Evolutionary conservation across 23 red algal species (phyloP), one percentile per base, ranked within the genome.

Genomic region (Porphyridium purpureum): DNA sequence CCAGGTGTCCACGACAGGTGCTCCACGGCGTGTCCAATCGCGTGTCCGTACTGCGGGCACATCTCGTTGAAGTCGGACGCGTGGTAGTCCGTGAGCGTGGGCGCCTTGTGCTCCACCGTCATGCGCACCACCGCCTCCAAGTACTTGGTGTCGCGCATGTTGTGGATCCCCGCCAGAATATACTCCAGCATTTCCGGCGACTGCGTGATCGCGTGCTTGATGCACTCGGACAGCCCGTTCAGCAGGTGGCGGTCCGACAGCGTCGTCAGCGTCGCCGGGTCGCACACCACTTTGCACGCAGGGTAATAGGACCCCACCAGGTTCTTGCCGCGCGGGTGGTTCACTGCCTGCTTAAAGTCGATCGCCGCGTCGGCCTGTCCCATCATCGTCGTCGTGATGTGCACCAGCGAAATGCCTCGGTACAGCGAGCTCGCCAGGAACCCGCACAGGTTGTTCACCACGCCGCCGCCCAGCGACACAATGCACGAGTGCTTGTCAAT

Each of bases 21-120:
- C 47, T 68, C 63, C 20, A 68, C 54, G 4, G 63, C 63, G 52
- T 68, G 63, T 23, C 63, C 63, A 27, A 68, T 54, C n/a, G 63
- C 54, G 52, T 68, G 63, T 53, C 63, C 63, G 6, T 54, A 40
- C 22, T 68, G 52, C 22, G 54, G 44, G 22, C 52, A 54, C 3
- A 48, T 48, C 14, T 48, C 46, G 3, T 25, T 8, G 7, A 41
- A 41, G n/a, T 21, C 30, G 7, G 52, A 41, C 19, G 46, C 27
- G 8, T 68, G 46, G 33, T 68, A 41, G 5, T 21, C 47, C 8
- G 63, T 21, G 5, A 68, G 46, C 5, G 54, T 48, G 52, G 2
- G 23, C 5, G 63, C 38, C 23, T 68, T 68, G 52, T 52, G 40
- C 22, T 42, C 19, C 21, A 41, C 52, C 21, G 46, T 68, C 14